Base-by-base conservation (phyloP, 2,329 filamentous ascomycete species). In the Diaporthe batatas region DNA sequence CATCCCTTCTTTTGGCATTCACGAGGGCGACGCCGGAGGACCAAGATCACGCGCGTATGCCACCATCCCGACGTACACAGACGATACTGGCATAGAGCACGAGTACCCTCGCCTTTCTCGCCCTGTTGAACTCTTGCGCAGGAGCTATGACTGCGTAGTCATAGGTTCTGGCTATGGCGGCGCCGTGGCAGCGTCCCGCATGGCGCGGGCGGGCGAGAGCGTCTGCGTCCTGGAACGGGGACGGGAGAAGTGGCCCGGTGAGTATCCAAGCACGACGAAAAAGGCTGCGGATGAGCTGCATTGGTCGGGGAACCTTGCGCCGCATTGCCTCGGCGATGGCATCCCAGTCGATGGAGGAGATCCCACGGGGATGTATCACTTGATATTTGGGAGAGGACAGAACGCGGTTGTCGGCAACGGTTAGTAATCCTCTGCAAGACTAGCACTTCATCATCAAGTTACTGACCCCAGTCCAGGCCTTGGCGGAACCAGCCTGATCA, bases 141-240 rank as follows among this genome's bases (percentile, higher is more conserved):
- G 83, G 71, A 82, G 82, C 8, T 93, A 93, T 76, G 91, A 93
- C 80, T 88, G 88, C 51, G 86, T 93, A 14, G 89, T 93, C 39
- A 89, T 93, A 72, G 91, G 91, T 1, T 92, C 90, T 12, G 91
- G 91, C 1, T 93, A 93, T 79, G 91, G 91, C 32, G 91, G 90
- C 51, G 89, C 87, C 32, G 88, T 93, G 25, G 91, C 91, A 3
- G 91, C 91, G 0, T 89, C 89, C 29, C 86, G 91, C 14, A 90
- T 92, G 86, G 88, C 91, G 3, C 86, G 91, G 70, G 87, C 87
- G 1, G 87, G 85, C 2, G 85, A 91, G 78, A 86, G 83, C 2
- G 91, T 93, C 1, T 92, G 90, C 73, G 80, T 93, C 23, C 83
- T 93, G 0, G 91, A 93, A 78, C 83, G 89, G 23, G 91, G 91